phyloP scores from a whole-genome alignment of 257 asterid species.

The Osmanthus fragrans region DNA sequence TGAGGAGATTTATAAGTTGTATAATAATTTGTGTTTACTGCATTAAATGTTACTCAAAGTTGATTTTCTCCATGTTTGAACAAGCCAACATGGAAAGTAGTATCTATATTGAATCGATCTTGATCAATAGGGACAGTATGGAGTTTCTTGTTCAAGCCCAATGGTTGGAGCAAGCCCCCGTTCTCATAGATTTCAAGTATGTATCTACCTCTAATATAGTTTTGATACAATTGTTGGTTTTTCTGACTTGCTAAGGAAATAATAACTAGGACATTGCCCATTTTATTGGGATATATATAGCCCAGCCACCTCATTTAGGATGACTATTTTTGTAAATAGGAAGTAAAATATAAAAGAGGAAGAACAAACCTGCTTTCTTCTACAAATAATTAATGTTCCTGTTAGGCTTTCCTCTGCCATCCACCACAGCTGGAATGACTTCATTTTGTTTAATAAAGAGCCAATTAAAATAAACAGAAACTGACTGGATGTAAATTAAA shows the following conservation, averaged over 20 bases:
- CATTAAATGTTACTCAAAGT: slow-evolving; percentile 4
- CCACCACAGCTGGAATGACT: background rate
- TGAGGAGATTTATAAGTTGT: slow-evolving; percentile 23
- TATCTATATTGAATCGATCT: slow-evolving; percentile 24
- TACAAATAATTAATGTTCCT: background rate
- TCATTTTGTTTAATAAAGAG: background rate
- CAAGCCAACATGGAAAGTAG: slow-evolving; percentile 7
- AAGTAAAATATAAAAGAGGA: background rate
- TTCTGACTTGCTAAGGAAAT: background rate
- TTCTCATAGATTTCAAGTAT: slow-evolving; percentile 71
- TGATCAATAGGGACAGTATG: slow-evolving; percentile 61
- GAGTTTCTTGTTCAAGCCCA: slow-evolving; percentile 52
- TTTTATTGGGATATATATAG: background rate
- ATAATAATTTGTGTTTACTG: background rate
- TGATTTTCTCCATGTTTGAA: background rate
- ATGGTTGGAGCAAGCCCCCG: slow-evolving; percentile 73
- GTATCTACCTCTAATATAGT: slow-evolving; percentile 21
- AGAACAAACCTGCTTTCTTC: background rate
- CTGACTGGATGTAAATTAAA: background rate
- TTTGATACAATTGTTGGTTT: background rate
- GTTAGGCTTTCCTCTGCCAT: background rate
- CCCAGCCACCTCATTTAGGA: background rate
- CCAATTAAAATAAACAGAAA: background rate
- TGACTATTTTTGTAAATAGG: background rate
- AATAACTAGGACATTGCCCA: background rate